Evolutionary conservation across 2,329 filamentous ascomycete species (phyloP), one percentile per base, ranked within the genome.

Genomic region (Phyllosticta ampelicida): DNA sequence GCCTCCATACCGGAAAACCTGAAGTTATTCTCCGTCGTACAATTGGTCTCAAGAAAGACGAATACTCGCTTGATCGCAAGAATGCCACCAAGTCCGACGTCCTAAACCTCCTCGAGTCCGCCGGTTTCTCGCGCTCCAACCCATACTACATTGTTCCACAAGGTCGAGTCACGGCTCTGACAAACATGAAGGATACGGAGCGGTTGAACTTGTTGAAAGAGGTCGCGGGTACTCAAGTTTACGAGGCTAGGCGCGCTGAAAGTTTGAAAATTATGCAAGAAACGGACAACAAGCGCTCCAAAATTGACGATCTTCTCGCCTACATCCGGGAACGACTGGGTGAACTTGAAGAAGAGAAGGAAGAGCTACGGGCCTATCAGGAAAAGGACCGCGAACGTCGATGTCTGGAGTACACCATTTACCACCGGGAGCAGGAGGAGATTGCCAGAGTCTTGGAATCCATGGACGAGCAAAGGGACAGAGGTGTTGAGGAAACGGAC

Each of bases 101-200:
- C 60, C 88, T 95, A 79, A 95, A 96, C 71, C 81, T 99, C 44
- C 81, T 99, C 49, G 94, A 99, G 72, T 95, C 90, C 8, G 94
- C 94, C 13, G 94, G 94, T 19, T 97, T 99, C 73, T 97, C 92
- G 61, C 85, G 90, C 64, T 96, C 91, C 59, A 99, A 99, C 71
- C 94, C 94, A 23, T 99, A 97, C 78, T 99, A 99, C 72, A 99
- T 99, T 66, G 95, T 99, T 1, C 94, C 95, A 0, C 94, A 99
- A 72, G 94, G 94, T 56, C 90, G 94, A 68, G 91, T 99, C 61
- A 97, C 94, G 0, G 86, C 90, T 21, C 79, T 99, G 68, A 99
- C 94, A 51, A 99, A 97, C 71, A 99, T 99, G 94, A 96, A 96
- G 73, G 94, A 99, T 71, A 85, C 86, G 0, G 91, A 96, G 71